These are phyloP conservation scores for Russula sp. DNA, from an alignment of 768 basidiomycete genomes.

Conservation along the genomic window DNA sequence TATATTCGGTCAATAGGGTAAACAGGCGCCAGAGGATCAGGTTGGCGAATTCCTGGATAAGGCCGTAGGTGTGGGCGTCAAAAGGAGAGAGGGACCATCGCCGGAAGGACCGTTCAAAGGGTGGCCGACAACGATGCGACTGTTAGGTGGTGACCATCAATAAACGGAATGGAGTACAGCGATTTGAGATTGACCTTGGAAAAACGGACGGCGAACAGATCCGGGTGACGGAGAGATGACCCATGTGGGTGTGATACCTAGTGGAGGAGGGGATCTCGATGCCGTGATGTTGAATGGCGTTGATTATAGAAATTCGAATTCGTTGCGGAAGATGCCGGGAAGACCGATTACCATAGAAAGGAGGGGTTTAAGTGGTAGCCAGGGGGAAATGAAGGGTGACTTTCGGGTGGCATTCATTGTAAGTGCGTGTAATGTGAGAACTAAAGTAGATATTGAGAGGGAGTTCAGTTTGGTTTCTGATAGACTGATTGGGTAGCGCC, in stretches of 20 bases:
- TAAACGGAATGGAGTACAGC: constrained; percentile 13
- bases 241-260: constrained; percentile 22
- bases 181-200: constrained; percentile 7
- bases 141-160: constrained; percentile 14
- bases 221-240: constrained; percentile 11
- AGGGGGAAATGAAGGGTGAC: constrained; percentile 3
- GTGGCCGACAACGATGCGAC: background rate
- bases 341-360: constrained; percentile 10
- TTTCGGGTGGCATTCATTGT: background rate
- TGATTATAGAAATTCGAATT: constrained; percentile 11
- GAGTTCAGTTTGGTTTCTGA: constrained; percentile 6
- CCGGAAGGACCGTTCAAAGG: background rate
- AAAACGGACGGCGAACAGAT: constrained; percentile 14
- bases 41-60: background rate
- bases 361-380: constrained; percentile 8
- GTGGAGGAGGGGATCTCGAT: background rate
- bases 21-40: constrained; percentile 6
- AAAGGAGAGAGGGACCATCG: background rate
- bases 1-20: background rate
- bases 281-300: constrained; percentile 17
- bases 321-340: constrained; percentile 18
- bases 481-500: constrained; percentile 10
- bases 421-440: background rate
- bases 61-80: background rate
- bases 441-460: background rate